Percentiles rank a stretch among this genome's conserved stretches.
Evolutionary conservation across 805 yeast species (phyloP).

Genomic region (Huiozyma sinensis): DNA sequence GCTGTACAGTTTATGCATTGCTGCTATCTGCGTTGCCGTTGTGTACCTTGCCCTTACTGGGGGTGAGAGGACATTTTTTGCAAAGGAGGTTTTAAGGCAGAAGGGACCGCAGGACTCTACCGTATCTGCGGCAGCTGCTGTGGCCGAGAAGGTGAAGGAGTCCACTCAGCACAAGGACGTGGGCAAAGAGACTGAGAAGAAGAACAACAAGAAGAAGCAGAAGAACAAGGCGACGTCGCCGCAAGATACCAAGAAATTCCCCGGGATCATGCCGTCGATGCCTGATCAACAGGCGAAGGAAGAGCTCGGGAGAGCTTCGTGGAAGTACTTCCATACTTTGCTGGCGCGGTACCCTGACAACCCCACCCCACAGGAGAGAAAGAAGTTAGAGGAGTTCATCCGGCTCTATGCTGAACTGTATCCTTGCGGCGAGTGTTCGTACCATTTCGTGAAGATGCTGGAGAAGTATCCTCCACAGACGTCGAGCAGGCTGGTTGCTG

Average conservation of each 20-base stretch:
- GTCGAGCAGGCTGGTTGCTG: constrained; percentile 64
- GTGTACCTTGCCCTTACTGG: background rate
- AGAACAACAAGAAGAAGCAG: background rate
- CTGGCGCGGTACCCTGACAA: constrained; percentile 83
- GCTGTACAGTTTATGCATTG: constrained; percentile 6
- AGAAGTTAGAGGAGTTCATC: constrained; percentile 54
- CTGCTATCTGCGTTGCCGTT: background rate
- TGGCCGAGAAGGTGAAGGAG: too few species aligned
- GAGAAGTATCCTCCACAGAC: constrained; percentile 76
- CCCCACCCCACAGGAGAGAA: constrained; percentile 55
- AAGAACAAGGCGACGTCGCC: background rate
- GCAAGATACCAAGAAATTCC: constrained; percentile 1
- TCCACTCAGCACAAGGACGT: too few species aligned
- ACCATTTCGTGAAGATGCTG: constrained; percentile 70
- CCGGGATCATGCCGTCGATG: constrained; percentile 86
- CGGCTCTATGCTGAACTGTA: constrained; percentile 79
- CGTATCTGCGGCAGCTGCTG: background rate
- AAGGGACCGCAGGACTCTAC: background rate
- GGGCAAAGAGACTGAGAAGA: background rate
- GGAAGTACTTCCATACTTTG: constrained; percentile 88
- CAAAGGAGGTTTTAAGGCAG: constrained; percentile 1
- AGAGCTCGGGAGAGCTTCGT: constrained; percentile 80
- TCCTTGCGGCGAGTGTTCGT: constrained; percentile 96
- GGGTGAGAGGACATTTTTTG: constrained; percentile 1
- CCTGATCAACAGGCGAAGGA: constrained; percentile 60